Evolutionary conservation across 306 rosid species (phyloP).

Genomic region (Medicago truncatula): DNA sequence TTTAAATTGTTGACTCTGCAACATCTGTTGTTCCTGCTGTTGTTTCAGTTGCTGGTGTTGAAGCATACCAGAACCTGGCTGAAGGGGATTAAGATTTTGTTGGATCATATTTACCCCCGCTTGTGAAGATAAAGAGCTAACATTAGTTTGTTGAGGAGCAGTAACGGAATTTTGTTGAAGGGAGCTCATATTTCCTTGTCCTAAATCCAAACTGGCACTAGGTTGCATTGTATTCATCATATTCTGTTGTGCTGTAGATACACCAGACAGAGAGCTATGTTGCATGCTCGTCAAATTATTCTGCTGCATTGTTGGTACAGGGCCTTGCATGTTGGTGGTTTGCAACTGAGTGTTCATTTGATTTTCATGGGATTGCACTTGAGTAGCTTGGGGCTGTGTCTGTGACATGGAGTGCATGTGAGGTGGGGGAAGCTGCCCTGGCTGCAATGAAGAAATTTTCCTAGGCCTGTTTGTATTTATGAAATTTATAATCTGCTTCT

Average conservation of each 20-base stretch:
- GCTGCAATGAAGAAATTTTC: conserved; percentile 62
- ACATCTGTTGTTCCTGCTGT: conserved; percentile 75
- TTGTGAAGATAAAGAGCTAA: conserved; percentile 70
- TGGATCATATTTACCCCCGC: conserved; percentile 72
- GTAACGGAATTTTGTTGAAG: conserved; percentile 77
- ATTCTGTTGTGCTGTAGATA: conserved; percentile 60
- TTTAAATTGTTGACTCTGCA: conserved; percentile 64
- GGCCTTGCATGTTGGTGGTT: conserved; percentile 65
- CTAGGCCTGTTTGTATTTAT: conserved; percentile 68
- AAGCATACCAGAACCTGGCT: conserved; percentile 66
- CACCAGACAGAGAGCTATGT: conserved; percentile 73
- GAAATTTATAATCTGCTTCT: conserved; percentile 72
- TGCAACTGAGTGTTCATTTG: conserved; percentile 85
- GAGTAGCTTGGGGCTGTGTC: conserved; percentile 69
- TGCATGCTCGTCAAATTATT: conserved; percentile 65
- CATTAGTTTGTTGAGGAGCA: conserved; percentile 70
- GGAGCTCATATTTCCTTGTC: conserved; percentile 74
- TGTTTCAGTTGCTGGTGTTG: conserved; percentile 74
- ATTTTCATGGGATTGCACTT: conserved; percentile 78
- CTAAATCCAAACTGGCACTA: conserved; percentile 65
- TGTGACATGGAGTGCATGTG: conserved; percentile 77
- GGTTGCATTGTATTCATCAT: conserved; percentile 74
- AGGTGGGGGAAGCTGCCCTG: conserved; percentile 73
- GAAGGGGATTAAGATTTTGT: conserved; percentile 62
- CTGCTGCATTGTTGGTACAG: conserved; percentile 67